These are phyloP conservation scores for Diaporthe sp. DNA, from an alignment of 2,329 filamentous ascomycete species.

Conservation along the genomic window DNA sequence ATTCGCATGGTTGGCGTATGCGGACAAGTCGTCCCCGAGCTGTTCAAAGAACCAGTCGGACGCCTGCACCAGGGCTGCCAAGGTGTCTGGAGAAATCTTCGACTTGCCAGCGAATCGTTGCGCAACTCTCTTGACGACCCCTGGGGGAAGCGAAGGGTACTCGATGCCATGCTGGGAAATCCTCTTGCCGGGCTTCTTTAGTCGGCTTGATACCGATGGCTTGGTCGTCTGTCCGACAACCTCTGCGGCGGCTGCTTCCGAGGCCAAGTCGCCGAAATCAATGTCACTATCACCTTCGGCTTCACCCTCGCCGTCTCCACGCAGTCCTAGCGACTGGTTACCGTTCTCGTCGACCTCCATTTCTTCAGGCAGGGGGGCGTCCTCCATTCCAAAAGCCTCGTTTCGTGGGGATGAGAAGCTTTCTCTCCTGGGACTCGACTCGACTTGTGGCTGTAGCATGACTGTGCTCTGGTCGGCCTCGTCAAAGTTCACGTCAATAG, in stretches of 20 bases:
- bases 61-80: constrained; percentile 82
- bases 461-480: constrained; percentile 66
- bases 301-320: constrained; percentile 30
- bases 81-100: constrained; percentile 80
- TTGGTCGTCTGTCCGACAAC: constrained; percentile 26
- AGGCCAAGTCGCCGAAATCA: constrained; percentile 40
- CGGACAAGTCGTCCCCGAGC: constrained; percentile 81
- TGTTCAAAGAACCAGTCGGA: constrained; percentile 96
- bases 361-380: constrained; percentile 26
- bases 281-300: constrained; percentile 43
- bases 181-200: constrained; percentile 62
- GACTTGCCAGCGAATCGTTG: constrained; percentile 79
- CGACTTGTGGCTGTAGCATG: constrained; percentile 56
- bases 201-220: constrained; percentile 24
- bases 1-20: constrained; percentile 85
- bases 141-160: constrained; percentile 80
- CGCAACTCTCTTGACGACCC: constrained; percentile 81
- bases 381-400: constrained; percentile 45
- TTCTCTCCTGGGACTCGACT: constrained; percentile 39
- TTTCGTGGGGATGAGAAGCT: constrained; percentile 47
- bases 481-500: constrained; percentile 62
- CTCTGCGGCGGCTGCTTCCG: constrained; percentile 8
- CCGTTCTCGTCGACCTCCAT: constrained; percentile 16
- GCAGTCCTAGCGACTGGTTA: constrained; percentile 1
- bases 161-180: constrained; percentile 81